Base-by-base conservation (phyloP, 345 rosid genomes). In the Gossypium ekmanianum region DNA sequence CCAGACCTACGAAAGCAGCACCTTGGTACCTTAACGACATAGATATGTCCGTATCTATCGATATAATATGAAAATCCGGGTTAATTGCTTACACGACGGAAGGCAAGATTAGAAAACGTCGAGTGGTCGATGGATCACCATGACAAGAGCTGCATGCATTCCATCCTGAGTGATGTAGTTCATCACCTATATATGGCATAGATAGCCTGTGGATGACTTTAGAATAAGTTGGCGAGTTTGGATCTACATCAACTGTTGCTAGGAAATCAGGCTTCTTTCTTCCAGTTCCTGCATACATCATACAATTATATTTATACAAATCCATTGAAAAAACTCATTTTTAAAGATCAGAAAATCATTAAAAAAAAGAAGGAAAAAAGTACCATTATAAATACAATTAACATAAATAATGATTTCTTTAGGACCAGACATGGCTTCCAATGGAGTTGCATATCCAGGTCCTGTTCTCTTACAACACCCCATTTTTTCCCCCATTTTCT, bases 351-450 rank as follows among this genome's bases (percentile, higher is more conserved):
- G 39, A 34, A 34, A 34, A 34, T 34, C 39, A 34, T 34, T 34
- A 7, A 10, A n/a, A 55, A 55, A 55, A 8, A 9, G 0, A 34
- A 34, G 6, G 39, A 2, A 44, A 12, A 18, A 61, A 55, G 41
- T 75, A 92, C 98, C 97, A 8, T 88, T 16, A 77, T 94, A 94
- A 70, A 94, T 82, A 61, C 97, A 92, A 11, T 97, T 89, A 80
- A 92, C 97, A 68, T 94, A 94, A 78, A 94, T 63, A 70, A 92
- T 86, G 58, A 86, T 63, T 79, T 94, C 98, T 47, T 76, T 78
- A 17, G 98, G 97, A 76, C 97, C 97, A 50, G 88, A 75, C 97
- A 91, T 92, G 79, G 98, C 98, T 8, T 87, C 89, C 20, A 92
- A 81, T 11, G 98, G 97, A 2, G 94, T 73, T 1, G 92, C 90